phyloP scores from a whole-genome alignment of 805 yeast genomes.

The Saturnispora sanitii region DNA sequence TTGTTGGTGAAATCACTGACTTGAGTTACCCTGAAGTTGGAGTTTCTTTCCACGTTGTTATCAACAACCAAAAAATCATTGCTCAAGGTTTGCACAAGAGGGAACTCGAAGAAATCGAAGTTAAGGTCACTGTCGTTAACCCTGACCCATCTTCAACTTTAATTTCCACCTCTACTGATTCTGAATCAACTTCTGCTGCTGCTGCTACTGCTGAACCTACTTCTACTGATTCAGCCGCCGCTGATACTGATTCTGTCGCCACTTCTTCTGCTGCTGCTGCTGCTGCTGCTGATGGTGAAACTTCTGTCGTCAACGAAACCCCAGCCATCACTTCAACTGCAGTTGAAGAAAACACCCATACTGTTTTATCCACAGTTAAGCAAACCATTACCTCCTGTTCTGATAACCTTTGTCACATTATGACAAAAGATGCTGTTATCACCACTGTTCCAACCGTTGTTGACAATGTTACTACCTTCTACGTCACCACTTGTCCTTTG shows the following conservation, averaged over 20 bases:
- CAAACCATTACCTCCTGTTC: constrained; percentile 19
- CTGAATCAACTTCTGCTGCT: constrained; percentile 1
- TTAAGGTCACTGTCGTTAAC: constrained; percentile 10
- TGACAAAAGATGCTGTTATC: constrained; percentile 7
- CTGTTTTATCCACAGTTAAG: constrained; percentile 9
- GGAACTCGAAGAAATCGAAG: constrained; percentile 9
- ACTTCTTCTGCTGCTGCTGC: constrained; percentile 8
- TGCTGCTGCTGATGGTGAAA: constrained; percentile 1
- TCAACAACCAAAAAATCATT: constrained; percentile 9
- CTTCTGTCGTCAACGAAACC: constrained; percentile 1
- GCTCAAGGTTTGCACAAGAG: constrained; percentile 11
- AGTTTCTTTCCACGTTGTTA: constrained; percentile 4
- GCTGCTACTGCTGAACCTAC: constrained; percentile 2
- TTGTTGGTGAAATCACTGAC: constrained; percentile 5
- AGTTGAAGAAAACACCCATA: background rate
- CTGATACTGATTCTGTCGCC: background rate
- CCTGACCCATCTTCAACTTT: background rate
- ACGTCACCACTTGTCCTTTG: constrained; percentile 19
- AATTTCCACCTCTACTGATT: background rate
- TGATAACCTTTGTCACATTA: constrained; percentile 14
- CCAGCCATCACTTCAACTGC: background rate
- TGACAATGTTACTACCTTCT: constrained; percentile 15
- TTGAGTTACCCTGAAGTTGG: constrained; percentile 2
- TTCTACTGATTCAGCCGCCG: constrained; percentile 5
- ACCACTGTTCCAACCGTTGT: constrained; percentile 20